Evolutionary conservation across 208 protist genomes (phyloP), one percentile per base, ranked within the genome.

Genomic region (Trypanosomatidae sp.): DNA sequence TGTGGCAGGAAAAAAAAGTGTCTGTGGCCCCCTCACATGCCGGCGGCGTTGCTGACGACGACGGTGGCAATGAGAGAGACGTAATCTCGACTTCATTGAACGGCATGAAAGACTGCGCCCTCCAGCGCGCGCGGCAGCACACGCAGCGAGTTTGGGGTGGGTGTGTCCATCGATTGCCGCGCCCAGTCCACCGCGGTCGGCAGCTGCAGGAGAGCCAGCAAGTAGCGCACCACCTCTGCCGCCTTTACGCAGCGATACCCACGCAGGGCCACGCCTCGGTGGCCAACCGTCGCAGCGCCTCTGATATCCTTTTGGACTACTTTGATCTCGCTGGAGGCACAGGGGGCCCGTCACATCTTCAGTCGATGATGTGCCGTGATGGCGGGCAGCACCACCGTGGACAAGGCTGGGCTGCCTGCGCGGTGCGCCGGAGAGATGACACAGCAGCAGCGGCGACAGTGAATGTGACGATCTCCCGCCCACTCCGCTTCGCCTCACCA

Each of bases 1-100:
- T 17, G 77, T 78, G 1, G 76, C 71, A 10, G 36, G 76, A 76
- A 62, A 84, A 81, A 17, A 84, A 58, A 9, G 68, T 80, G 30
- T 76, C 66, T 22, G 73, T 71, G 2, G 66, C 66, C 49, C 71
- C 70, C n/a, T 67, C 66, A 7, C 58, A 53, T 25, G 62, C 67
- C 30, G 75, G 66, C 36, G 71, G 47, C 41, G 62, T 44, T 33
- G 71, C 44, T 47, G 76, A 49, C 30, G 64, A 59, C 28, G 55
- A 62, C n/a, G 50, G 39, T 44, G 36, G 52, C 56, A 65, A 66
- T 15, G 56, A 77, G 36, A 55, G 53, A 25, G 12, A 55, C n/a
- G 33, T 55, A 44, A 13, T n/a, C 19, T 50, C 66, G 47, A 62
- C 49, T 41, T 46, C 49, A 25, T 79, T 52, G 17, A 67, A 71